phyloP scores from a whole-genome alignment of 306 rosid genomes.

The Castanospermum australe region DNA sequence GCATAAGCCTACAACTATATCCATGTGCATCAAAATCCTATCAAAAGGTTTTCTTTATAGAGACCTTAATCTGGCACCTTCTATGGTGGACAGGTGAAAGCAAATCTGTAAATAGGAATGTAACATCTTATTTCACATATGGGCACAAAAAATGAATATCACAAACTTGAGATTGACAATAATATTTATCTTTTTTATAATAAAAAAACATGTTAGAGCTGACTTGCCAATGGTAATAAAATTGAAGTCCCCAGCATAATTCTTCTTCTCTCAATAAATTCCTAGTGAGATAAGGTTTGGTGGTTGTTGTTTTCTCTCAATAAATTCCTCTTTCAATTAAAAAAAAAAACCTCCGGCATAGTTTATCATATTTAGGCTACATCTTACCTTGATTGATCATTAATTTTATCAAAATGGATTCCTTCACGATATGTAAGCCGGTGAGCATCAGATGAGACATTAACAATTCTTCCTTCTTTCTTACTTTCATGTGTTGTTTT shows the following conservation, averaged over 20 bases:
- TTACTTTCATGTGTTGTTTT: conserved; percentile 48
- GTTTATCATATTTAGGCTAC: background rate
- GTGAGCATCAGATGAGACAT: conserved; percentile 60
- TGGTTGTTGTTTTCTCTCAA: background rate
- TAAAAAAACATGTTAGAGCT: background rate
- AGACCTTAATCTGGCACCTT: background rate
- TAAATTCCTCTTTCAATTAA: background rate
- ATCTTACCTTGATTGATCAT: conserved; percentile 53
- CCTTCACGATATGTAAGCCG: conserved; percentile 51
- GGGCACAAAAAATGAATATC: background rate
- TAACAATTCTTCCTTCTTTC: conserved; percentile 69
- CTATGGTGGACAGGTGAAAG: background rate
- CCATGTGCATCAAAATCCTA: background rate
- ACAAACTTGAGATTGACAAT: background rate
- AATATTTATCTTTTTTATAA: background rate
- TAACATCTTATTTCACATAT: background rate
- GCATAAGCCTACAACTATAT: background rate
- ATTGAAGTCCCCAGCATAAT: background rate
- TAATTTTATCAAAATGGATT: conserved; percentile 56
- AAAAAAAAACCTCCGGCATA: background rate
- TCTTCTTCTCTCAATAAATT: background rate
- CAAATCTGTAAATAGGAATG: background rate
- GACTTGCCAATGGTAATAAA: background rate
- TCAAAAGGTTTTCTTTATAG: background rate
- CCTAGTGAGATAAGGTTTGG: background rate